Percentiles rank a stretch among this genome's conserved stretches.
phyloP scores from a whole-genome alignment of 192 early-diverging fungal genomes.

The Dissophora globulifera region DNA sequence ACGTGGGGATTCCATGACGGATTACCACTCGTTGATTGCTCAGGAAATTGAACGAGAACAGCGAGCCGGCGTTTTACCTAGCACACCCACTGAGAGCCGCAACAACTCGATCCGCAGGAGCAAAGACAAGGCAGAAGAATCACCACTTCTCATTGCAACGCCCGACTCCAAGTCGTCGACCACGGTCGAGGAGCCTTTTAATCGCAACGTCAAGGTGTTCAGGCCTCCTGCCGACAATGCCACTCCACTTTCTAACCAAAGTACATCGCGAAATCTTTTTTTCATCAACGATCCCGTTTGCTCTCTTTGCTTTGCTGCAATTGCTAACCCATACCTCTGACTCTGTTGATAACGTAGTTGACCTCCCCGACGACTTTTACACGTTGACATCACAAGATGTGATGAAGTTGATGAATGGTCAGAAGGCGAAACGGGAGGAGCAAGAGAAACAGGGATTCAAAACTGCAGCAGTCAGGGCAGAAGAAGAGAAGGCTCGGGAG shows the following conservation, averaged over 20 bases:
- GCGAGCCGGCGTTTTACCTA: conserved; percentile 31
- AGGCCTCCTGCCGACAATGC: conserved; percentile 57
- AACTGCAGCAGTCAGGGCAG: conserved; percentile 80
- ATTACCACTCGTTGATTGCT: conserved; percentile 43
- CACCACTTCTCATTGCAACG: background rate
- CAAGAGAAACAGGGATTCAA: conserved; percentile 80
- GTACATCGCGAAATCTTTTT: no score
- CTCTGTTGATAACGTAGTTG: conserved; percentile 56
- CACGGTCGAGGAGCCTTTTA: conserved; percentile 13
- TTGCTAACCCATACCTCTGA: no score
- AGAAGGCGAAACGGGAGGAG: conserved; percentile 61
- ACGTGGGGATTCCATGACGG: conserved; percentile 28
- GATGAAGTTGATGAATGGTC: conserved; percentile 67
- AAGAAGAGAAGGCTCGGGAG: conserved; percentile 68
- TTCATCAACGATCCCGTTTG: no score
- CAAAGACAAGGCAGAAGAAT: conserved; percentile 9
- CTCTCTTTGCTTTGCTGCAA: no score
- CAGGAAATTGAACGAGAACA: conserved; percentile 44
- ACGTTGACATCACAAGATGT: conserved; percentile 77
- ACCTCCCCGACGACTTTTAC: conserved; percentile 91
- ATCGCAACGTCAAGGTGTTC: conserved; percentile 64
- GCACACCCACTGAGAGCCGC: conserved; percentile 33
- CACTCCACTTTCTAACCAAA: conserved; percentile 43
- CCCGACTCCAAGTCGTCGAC: conserved; percentile 5
- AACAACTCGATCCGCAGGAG: conserved; percentile 34